Evolutionary conservation across 2,329 filamentous ascomycete genomes (phyloP).

Genomic region (Fusarium sp.): DNA sequence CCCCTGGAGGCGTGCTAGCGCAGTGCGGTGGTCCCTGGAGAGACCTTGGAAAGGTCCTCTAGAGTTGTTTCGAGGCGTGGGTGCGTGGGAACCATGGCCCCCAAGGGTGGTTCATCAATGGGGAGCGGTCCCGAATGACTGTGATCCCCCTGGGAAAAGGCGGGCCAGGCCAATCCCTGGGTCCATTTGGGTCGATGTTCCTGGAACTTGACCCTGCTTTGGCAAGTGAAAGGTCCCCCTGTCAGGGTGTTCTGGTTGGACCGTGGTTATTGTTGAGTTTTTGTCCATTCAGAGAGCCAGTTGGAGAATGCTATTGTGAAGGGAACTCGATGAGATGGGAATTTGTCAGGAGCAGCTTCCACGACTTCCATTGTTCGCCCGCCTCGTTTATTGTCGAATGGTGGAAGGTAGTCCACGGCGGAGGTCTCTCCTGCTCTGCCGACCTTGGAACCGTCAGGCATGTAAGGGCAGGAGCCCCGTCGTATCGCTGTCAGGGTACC

Average conservation of each 20-base stretch:
- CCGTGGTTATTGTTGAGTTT: slow-evolving; percentile 22
- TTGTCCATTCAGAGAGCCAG: background rate
- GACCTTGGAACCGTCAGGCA: background rate
- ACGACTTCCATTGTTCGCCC: slow-evolving; percentile 2
- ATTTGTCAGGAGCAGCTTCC: too few relatives aligned
- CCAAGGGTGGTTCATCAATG: slow-evolving; percentile 18
- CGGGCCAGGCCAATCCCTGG: slow-evolving; percentile 40
- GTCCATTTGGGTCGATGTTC: slow-evolving; percentile 41
- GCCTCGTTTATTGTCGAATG: background rate
- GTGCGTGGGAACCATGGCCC: slow-evolving; percentile 18
- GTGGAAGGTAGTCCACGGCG: background rate
- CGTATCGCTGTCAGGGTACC: slow-evolving; percentile 7
- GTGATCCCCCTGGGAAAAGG: slow-evolving; percentile 39
- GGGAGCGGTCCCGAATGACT: slow-evolving; percentile 29
- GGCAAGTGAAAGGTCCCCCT: slow-evolving; percentile 31
- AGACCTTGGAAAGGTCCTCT: slow-evolving; percentile 24
- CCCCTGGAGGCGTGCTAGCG: slow-evolving; percentile 35
- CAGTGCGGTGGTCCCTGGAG: slow-evolving; percentile 36
- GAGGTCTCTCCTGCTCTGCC: background rate
- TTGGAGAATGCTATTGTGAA: background rate
- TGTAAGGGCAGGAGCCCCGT: background rate
- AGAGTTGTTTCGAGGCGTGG: slow-evolving; percentile 19
- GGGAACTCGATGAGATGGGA: slow-evolving; percentile 2
- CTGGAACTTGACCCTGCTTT: slow-evolving; percentile 39
- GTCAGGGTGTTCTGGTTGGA: slow-evolving; percentile 5